Base-by-base conservation (phyloP, 2,329 filamentous ascomycete genomes). In the Colletotrichum orbiculare region DNA sequence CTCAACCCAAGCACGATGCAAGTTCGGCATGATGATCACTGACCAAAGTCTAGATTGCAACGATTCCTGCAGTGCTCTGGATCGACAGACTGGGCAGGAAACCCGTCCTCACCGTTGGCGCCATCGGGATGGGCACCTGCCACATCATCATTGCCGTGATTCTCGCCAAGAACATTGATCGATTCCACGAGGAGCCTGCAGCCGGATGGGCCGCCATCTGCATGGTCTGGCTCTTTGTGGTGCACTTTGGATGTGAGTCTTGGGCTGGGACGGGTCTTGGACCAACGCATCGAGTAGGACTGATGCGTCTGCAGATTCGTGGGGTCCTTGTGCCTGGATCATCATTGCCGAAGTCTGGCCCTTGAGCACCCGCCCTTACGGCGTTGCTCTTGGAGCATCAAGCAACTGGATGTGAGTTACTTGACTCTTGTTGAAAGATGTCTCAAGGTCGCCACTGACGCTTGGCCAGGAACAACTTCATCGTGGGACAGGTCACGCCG, bases 321-420 rank as follows among this genome's bases (percentile, higher is more conserved):
- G 91, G 91, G 89, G 90, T 0, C 91, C 90, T 2, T 90, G 87
- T 70, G 85, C 88, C 0, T 93, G 91, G 91, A 91, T 92, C 66
- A 82, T 94, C 60, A 85, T 92, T 1, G 86, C 89, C 2, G 91
- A 93, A 76, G 87, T 94, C 46, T 94, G 89, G 88, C 91, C 91
- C 0, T 77, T 93, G 6, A 89, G 85, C 63, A 88, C 87, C 9
- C 84, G 90, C 2, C 85, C 91, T 1, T 91, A 93, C 65, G 91
- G 91, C 45, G 89, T 91, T 11, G 83, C 90, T 0, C 79, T 94
- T 0, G 90, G 89, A 13, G 89, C 89, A 2, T 87, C 84, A 2
- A 85, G 83, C 69, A 90, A 89, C 73, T 89, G 87, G 85, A 87
- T 88, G 83, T 87, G 81, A 71, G 73, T 68, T 25, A 25, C 25